Percentiles rank a stretch among this genome's conserved stretches.
Conservation (phyloP, 441 rosid species). For the Euphorbia celastroides region DNA sequence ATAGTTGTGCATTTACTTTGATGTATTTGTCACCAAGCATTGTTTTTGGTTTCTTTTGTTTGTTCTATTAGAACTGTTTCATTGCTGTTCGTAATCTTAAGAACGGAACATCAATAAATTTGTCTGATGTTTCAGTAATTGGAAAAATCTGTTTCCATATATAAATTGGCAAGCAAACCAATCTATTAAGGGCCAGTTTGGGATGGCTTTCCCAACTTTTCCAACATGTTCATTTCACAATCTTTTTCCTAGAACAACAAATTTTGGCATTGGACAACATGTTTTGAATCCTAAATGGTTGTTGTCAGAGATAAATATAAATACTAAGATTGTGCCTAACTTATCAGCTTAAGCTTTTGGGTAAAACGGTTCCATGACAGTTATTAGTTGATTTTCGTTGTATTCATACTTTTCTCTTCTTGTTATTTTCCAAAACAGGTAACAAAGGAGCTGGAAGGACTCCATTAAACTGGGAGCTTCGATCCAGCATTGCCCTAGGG, state of each 20-base stretch:
- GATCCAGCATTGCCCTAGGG: slow-evolving; percentile 74
- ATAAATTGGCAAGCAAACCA: neutral
- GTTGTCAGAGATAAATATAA: too few species aligned
- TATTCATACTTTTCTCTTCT: slow-evolving; percentile 5
- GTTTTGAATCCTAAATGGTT: too few species aligned
- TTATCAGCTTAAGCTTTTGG: too few species aligned
- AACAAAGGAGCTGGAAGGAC: slow-evolving; percentile 87
- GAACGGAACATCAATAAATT: neutral
- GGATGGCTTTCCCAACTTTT: too few species aligned
- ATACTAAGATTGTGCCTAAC: too few species aligned
- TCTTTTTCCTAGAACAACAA: too few species aligned
- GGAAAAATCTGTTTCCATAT: neutral
- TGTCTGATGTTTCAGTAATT: neutral
- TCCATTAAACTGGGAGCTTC: slow-evolving; percentile 74
- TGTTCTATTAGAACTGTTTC: neutral
- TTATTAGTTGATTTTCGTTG: neutral
- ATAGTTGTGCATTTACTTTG: neutral
- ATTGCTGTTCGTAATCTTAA: neutral
- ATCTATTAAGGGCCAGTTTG: too few species aligned
- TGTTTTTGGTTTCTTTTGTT: slow-evolving; percentile 5
- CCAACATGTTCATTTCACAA: too few species aligned
- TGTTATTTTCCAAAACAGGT: slow-evolving; percentile 35
- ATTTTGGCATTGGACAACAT: too few species aligned
- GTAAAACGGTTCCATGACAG: too few species aligned
- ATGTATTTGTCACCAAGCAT: slow-evolving; percentile 2